phyloP scores from a whole-genome alignment of 306 rosid species.

The Trifolium repens region DNA sequence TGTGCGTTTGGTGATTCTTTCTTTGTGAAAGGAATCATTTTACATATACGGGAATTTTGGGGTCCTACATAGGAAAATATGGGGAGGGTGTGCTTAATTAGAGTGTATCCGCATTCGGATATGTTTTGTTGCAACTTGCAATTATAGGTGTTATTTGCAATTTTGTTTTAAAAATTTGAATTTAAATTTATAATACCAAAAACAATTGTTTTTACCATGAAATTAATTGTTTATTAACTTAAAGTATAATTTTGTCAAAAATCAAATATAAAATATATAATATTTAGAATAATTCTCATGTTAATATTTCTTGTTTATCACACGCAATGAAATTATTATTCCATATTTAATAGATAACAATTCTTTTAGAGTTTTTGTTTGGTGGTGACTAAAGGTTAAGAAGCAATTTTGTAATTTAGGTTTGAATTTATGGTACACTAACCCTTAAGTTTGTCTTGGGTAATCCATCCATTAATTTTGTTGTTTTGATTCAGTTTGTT shows the following conservation, averaged over 20 bases:
- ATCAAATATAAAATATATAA: too few relatives aligned
- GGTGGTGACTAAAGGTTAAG: too few relatives aligned
- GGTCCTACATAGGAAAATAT: neutral
- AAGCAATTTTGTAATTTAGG: too few relatives aligned
- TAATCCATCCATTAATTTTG: too few relatives aligned
- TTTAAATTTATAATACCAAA: neutral
- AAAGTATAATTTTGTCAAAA: too few relatives aligned
- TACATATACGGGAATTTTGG: neutral
- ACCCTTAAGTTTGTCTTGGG: too few relatives aligned
- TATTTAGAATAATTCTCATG: neutral
- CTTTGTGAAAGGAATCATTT: constrained; percentile 6
- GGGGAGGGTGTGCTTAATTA: neutral
- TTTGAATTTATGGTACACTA: too few relatives aligned
- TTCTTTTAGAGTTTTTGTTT: too few relatives aligned
- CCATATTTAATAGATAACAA: too few relatives aligned
- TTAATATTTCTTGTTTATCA: neutral
- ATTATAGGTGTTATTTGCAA: neutral
- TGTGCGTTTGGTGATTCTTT: constrained; percentile 16
- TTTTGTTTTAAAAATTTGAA: too few relatives aligned
- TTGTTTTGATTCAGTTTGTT: too few relatives aligned
- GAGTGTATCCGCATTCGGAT: neutral
- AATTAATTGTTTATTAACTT: neutral
- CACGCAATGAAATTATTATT: neutral
- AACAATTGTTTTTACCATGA: neutral
- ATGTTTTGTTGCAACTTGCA: neutral